Base-by-base conservation (phyloP, 148 eudicot species). In the Rhododendron kiyosumense region DNA sequence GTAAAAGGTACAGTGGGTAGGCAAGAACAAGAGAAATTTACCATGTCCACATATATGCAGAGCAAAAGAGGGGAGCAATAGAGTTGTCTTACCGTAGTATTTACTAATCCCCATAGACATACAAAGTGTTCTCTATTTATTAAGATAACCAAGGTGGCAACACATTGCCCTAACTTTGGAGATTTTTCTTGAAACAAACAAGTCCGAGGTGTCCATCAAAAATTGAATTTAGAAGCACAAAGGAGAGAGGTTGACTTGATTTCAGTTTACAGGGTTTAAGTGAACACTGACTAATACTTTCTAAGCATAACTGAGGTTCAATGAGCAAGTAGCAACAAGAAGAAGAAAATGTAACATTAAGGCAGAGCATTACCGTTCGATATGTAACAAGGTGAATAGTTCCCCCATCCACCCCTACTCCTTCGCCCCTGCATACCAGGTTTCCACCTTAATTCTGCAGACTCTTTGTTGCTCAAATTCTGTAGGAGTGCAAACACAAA, bases 401-500 rank as follows among this genome's bases (percentile, higher is more conserved):
- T 91, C 57, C 91, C 94, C 77, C 90, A 89, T 59, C 94, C 94
- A 86, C 90, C 94, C 87, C 93, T 90, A 81, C 88, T 86, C 83
- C 92, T 89, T 74, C 93, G 88, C 67, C 91, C 90, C 78, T 90
- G 89, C 86, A 89, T 91, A 69, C 92, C 93, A 43, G 89, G 67
- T 26, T 81, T 92, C 91, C 92, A 88, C 85, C 89, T 89, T 79
- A 88, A 83, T 77, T 93, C 93, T 43, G 85, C 89, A 71, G 87
- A 38, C 79, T 90, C 94, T 81, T 89, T 88, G 86, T 59, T 86
- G 85, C 85, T 88, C 81, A 71, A 85, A 76, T n/a, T 91, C 91
- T 91, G 87, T 81, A 88, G n/a, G 13, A 75, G 83, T 63, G 79
- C 48, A 86, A 79, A 82, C 41, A 78, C 43, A 38, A 26, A 10